Percentiles rank a stretch among this genome's conserved stretches.
These are phyloP conservation scores for Mycena galopus DNA, from an alignment of 768 basidiomycete genomes.

Conservation along the genomic window DNA sequence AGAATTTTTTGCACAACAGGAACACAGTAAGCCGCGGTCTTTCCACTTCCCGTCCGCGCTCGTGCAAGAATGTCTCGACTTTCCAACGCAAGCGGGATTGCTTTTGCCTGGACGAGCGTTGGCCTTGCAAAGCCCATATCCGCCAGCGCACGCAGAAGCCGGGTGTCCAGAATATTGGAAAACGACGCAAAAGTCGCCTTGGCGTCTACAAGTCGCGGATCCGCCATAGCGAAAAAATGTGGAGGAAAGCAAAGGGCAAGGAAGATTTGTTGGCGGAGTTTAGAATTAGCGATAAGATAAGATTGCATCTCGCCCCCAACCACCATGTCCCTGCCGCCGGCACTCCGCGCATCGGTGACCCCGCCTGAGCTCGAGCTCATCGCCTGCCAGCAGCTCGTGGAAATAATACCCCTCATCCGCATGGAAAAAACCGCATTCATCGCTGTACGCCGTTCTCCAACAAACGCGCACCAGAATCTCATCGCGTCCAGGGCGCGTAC, in stretches of 20 bases:
- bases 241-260: background rate
- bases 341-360: constrained; percentile 78
- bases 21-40: constrained; percentile 96
- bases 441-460: constrained; percentile 66
- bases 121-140: constrained; percentile 92
- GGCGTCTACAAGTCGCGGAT: constrained; percentile 60
- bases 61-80: constrained; percentile 92
- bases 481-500: constrained; percentile 79
- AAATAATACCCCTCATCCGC: constrained; percentile 88
- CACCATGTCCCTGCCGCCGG: constrained; percentile 82
- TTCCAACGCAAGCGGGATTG: constrained; percentile 93
- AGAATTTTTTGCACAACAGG: constrained; percentile 92
- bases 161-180: constrained; percentile 84
- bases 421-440: constrained; percentile 95
- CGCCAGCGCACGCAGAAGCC: constrained; percentile 90
- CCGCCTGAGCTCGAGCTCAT: constrained; percentile 92
- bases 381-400: constrained; percentile 86
- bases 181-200: constrained; percentile 70
- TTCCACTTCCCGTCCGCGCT: constrained; percentile 96
- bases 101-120: constrained; percentile 91
- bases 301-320: background rate
- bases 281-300: background rate
- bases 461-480: constrained; percentile 13
- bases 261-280: background rate
- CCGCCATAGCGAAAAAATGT: constrained; percentile 51